Evolutionary conservation across 768 basidiomycete species (phyloP).

Genomic region (Suillus fuscotomentosus): DNA sequence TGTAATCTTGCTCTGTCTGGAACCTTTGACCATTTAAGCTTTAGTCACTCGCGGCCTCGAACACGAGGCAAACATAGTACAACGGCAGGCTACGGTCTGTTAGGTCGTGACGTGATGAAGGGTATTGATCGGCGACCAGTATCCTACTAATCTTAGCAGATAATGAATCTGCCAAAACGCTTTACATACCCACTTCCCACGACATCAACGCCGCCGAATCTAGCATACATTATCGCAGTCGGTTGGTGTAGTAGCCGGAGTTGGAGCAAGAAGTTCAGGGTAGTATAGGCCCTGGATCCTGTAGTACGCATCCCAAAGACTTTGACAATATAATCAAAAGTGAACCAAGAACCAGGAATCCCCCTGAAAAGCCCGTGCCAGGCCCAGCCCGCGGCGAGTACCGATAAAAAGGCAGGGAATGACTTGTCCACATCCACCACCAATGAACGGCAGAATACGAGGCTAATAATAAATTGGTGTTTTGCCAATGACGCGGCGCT

Average conservation of each 20-base stretch:
- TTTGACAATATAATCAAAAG: neutral
- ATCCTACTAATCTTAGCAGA: neutral
- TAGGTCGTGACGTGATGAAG: neutral
- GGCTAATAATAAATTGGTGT: neutral
- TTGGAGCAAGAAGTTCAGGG: neutral
- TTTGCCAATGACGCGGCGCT: neutral
- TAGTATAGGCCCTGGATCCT: neutral
- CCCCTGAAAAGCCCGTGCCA: neutral
- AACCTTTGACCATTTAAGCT: neutral
- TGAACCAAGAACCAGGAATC: neutral
- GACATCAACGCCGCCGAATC: neutral
- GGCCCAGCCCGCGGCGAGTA: neutral
- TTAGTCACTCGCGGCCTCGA: neutral
- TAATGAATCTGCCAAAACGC: neutral
- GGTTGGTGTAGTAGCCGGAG: neutral
- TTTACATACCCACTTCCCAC: neutral
- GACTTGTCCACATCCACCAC: no score
- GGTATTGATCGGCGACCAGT: neutral
- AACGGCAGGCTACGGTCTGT: neutral
- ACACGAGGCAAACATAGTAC: neutral
- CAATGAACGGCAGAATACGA: neutral
- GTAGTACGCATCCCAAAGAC: neutral
- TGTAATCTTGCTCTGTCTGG: neutral
- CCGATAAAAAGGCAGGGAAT: neutral
- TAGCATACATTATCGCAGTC: neutral